Evolutionary conservation across 495 filamentous ascomycete genomes (phyloP).

Genomic region (Lasiosphaeria ovina): DNA sequence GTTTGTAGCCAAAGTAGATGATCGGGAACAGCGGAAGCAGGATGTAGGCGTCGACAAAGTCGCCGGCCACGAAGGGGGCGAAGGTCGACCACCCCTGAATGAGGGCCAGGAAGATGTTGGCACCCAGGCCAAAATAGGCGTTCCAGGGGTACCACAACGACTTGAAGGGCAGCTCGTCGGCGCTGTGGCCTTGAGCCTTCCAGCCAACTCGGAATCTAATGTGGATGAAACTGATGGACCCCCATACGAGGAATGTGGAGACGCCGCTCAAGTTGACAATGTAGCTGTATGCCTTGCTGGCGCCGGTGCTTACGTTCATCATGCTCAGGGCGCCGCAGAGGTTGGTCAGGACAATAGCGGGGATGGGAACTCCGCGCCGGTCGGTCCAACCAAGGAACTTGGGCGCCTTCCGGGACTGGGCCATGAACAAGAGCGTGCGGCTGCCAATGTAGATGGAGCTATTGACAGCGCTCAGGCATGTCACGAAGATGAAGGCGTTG

Average conservation of each 20-base stretch:
- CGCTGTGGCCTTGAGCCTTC: slow-evolving; percentile 53
- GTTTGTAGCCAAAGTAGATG: slow-evolving; percentile 58
- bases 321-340: slow-evolving; percentile 65
- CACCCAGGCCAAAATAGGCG: slow-evolving; percentile 57
- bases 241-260: slow-evolving; percentile 68
- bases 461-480: slow-evolving; percentile 68
- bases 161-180: slow-evolving; percentile 55
- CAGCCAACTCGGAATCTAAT: slow-evolving; percentile 64
- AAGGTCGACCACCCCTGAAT: slow-evolving; percentile 61
- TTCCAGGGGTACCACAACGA: slow-evolving; percentile 61
- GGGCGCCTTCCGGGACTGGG: slow-evolving; percentile 62
- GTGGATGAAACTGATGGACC: slow-evolving; percentile 61
- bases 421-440: slow-evolving; percentile 65
- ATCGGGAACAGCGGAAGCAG: slow-evolving; percentile 62
- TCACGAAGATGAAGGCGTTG: slow-evolving; percentile 70
- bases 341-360: slow-evolving; percentile 61
- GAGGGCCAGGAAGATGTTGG: slow-evolving; percentile 63
- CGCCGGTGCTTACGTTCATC: slow-evolving; percentile 59
- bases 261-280: slow-evolving; percentile 53
- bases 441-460: slow-evolving; percentile 67
- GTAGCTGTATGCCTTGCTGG: slow-evolving; percentile 53
- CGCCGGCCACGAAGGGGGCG: slow-evolving; percentile 54
- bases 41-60: slow-evolving; percentile 68
- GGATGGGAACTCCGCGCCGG: slow-evolving; percentile 62
- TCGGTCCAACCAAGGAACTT: slow-evolving; percentile 62